These are phyloP conservation scores for Russula abietina DNA, from an alignment of 768 basidiomycete species.

Conservation along the genomic window DNA sequence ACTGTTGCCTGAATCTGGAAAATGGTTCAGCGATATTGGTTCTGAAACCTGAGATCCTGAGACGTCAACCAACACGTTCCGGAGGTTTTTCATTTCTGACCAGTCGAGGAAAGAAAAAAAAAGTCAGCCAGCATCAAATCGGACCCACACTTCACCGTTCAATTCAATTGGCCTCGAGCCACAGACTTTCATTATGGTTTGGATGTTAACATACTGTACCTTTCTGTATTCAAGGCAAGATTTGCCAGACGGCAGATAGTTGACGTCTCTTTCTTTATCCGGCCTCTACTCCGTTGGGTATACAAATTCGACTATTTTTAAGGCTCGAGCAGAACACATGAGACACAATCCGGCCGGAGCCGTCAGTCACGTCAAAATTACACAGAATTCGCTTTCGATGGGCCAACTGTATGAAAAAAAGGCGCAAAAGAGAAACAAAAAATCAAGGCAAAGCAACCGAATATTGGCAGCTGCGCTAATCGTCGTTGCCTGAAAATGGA, in stretches of 20 bases:
- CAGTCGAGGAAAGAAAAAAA: neutral
- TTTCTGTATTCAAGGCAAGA: neutral
- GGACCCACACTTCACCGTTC: neutral
- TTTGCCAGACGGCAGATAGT: neutral
- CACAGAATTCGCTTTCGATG: too few relatives aligned
- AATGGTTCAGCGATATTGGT: neutral
- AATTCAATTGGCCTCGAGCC: neutral
- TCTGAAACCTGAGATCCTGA: neutral
- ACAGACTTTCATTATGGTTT: neutral
- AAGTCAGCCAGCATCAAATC: neutral
- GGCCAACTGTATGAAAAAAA: too few relatives aligned
- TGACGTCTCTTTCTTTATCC: neutral
- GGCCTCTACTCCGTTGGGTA: too few relatives aligned
- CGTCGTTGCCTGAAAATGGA: too few relatives aligned
- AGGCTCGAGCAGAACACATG: too few relatives aligned
- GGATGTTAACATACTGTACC: neutral
- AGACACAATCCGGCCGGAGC: too few relatives aligned
- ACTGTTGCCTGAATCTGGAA: neutral
- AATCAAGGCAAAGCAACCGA: too few relatives aligned
- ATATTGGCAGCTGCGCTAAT: too few relatives aligned
- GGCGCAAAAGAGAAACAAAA: too few relatives aligned
- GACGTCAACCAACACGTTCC: neutral
- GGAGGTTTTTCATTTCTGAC: neutral
- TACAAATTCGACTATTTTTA: too few relatives aligned
- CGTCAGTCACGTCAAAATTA: too few relatives aligned